phyloP scores from a whole-genome alignment of 306 rosid genomes.

The Pyrus pyrifolia region DNA sequence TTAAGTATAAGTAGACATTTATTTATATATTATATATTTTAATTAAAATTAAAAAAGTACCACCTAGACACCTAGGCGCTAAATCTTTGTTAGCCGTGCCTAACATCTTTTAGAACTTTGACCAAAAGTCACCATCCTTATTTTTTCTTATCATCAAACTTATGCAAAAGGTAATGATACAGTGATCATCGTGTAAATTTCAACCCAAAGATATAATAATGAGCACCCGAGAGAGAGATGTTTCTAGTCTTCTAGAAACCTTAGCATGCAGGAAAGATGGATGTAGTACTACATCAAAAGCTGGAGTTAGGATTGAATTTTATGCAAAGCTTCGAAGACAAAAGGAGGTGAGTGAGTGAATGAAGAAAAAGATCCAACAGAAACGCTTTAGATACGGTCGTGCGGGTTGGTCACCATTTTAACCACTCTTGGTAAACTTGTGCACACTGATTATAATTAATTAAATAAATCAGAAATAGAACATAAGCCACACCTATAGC shows the following conservation, averaged over 20 bases:
- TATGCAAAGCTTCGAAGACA: constrained; percentile 21
- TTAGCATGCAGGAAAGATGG: constrained; percentile 3
- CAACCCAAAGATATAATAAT: background rate
- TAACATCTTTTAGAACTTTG: no score
- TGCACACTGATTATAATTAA: background rate
- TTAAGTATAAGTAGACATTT: no score
- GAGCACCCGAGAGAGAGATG: background rate
- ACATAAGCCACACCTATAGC: background rate
- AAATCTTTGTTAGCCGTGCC: no score
- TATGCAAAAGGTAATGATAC: background rate
- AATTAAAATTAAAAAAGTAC: no score
- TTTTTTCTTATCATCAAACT: background rate
- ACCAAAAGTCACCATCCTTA: background rate
- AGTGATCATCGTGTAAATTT: background rate
- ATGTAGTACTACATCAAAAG: constrained; percentile 22
- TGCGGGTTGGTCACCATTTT: constrained; percentile 69
- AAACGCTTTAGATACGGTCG: constrained; percentile 31
- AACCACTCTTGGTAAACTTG: constrained; percentile 47
- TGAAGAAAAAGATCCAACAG: constrained; percentile 18
- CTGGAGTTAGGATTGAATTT: constrained; percentile 72
- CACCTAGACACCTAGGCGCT: no score
- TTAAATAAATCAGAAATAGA: background rate
- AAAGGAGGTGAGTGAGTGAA: constrained; percentile 5
- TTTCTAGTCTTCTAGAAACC: constrained; percentile 37
- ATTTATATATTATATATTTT: no score